Evolutionary conservation across 2,329 filamentous ascomycete species (phyloP).

Genomic region (Colletotrichum incanum): DNA sequence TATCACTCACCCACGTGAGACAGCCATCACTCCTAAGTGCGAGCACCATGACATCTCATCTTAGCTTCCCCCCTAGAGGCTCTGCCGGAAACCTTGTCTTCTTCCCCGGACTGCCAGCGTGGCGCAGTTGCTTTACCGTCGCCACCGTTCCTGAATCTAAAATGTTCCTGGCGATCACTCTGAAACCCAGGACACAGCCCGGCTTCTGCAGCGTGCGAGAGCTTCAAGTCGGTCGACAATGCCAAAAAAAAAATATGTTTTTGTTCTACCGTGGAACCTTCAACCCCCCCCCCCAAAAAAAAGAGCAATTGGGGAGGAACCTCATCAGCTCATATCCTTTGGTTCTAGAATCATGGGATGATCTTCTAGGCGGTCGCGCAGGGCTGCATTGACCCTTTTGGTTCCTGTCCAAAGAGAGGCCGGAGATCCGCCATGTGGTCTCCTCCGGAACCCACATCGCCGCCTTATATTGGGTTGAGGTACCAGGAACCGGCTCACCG

Average conservation of each 20-base stretch:
- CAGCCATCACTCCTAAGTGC: not conserved
- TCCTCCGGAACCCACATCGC: constrained; percentile 16
- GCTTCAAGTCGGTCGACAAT: not conserved
- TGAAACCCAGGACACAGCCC: constrained; percentile 30
- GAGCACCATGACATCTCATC: not conserved
- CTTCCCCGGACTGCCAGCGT: constrained; percentile 34
- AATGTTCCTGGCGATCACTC: constrained; percentile 36
- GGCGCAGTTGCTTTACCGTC: constrained; percentile 26
- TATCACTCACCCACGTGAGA: constrained; percentile 19
- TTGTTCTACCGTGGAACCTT: constrained; percentile 5
- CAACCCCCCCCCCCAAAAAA: too few species aligned
- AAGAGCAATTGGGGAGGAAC: not conserved
- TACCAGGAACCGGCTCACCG: constrained; percentile 28
- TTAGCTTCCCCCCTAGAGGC: constrained; percentile 23
- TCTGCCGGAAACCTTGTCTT: constrained; percentile 38
- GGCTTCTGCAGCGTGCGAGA: constrained; percentile 14
- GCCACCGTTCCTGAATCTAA: constrained; percentile 25
- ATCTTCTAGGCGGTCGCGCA: constrained; percentile 10
- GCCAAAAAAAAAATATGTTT: too few species aligned
- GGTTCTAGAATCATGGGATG: constrained; percentile 8
- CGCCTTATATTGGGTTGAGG: not conserved
- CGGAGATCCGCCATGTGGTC: constrained; percentile 36
- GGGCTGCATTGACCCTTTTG: constrained; percentile 32
- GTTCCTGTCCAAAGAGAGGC: constrained; percentile 35
- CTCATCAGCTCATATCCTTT: not conserved